Evolutionary conservation across 352 stramenopile genomes (phyloP).

Genomic region (Phytopythium boreale): DNA sequence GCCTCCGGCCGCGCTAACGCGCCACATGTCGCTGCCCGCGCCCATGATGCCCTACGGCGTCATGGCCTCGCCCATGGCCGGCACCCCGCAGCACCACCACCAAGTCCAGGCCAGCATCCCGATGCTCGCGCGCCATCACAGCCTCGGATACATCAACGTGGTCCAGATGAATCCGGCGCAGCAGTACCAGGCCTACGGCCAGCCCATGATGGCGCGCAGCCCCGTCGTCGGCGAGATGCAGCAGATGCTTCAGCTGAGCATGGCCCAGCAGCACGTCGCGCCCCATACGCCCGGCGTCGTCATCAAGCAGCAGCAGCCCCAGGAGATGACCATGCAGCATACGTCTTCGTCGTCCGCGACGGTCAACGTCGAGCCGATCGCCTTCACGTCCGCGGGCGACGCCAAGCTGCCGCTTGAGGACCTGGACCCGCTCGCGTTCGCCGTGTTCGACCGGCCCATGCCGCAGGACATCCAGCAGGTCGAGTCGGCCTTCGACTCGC

Average conservation of each 20-base stretch:
- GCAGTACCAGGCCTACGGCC: constrained; percentile 24
- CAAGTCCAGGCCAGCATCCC: constrained; percentile 27
- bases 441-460: constrained; percentile 44
- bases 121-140: constrained; percentile 63
- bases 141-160: constrained; percentile 52
- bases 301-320: constrained; percentile 17
- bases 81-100: constrained; percentile 5
- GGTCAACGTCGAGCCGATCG: constrained; percentile 66
- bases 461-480: constrained; percentile 61
- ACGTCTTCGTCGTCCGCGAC: constrained; percentile 17
- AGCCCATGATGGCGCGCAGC: constrained; percentile 29
- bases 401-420: constrained; percentile 46
- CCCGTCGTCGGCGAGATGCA: constrained; percentile 30
- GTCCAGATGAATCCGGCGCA: constrained; percentile 36
- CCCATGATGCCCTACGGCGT: constrained; percentile 39
- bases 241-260: constrained; percentile 21
- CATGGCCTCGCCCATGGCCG: constrained; percentile 9
- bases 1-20: constrained; percentile 56
- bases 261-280: constrained; percentile 32
- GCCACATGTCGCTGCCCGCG: constrained; percentile 64
- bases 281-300: constrained; percentile 10
- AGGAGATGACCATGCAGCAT: constrained; percentile 25
- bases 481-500: constrained; percentile 69
- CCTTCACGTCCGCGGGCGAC: constrained; percentile 33
- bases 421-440: constrained; percentile 63